Evolutionary conservation across 139 green algal species (phyloP).

Genomic region (Pseudopediastrum boryanum): DNA sequence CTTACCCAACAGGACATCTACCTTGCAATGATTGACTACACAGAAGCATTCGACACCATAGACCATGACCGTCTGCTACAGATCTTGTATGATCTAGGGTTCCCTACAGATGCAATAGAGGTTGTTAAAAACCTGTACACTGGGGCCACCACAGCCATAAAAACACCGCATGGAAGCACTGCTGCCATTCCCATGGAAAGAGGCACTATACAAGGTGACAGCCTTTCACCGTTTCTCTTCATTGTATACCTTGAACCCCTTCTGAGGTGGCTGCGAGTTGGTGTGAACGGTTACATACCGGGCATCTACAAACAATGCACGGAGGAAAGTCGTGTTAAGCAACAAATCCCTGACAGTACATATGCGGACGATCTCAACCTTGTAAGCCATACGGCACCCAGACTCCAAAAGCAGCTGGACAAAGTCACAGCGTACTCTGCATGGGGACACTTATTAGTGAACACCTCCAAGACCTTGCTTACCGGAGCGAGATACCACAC

Average conservation of each 20-base stretch:
- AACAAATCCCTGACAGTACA: no score
- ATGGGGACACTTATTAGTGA: no score
- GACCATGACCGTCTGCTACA: slow-evolving; percentile 46
- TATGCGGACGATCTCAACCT: no score
- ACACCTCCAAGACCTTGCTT: no score
- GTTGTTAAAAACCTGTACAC: slow-evolving; percentile 50
- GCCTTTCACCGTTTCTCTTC: slow-evolving; percentile 44
- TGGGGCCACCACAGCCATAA: slow-evolving; percentile 25
- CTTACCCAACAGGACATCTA: slow-evolving; percentile 33
- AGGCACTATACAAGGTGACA: slow-evolving; percentile 53
- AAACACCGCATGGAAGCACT: slow-evolving; percentile 9
- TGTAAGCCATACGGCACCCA: no score
- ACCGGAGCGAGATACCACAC: no score
- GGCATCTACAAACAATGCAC: not conserved
- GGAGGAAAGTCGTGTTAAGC: no score
- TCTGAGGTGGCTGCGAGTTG: slow-evolving; percentile 4
- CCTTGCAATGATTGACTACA: slow-evolving; percentile 41
- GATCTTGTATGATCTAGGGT: slow-evolving; percentile 47
- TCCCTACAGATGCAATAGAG: slow-evolving; percentile 39
- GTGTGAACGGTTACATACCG: not conserved
- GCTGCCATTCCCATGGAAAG: slow-evolving; percentile 31
- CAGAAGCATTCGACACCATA: slow-evolving; percentile 49
- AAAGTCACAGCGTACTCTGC: no score
- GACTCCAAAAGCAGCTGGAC: no score
- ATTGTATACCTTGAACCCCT: slow-evolving; percentile 15